phyloP scores from a whole-genome alignment of 2,329 filamentous ascomycete genomes.

The Diaporthe capsici region DNA sequence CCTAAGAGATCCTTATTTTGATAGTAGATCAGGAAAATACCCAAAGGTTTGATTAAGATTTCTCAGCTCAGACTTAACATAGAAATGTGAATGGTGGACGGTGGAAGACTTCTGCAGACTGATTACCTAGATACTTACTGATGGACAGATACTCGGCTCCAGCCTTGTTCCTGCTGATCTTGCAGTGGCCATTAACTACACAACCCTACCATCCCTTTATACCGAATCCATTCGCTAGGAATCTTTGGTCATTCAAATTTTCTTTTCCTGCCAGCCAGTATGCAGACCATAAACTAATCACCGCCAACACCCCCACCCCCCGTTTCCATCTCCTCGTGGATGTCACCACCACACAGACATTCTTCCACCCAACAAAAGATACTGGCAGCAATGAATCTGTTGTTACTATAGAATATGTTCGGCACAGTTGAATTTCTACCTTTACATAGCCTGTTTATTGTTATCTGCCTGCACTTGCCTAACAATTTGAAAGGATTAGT shows the following conservation, averaged over 20 bases:
- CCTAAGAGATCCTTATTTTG: neutral
- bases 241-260: neutral
- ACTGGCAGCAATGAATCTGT: too few species aligned
- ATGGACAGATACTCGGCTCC: too few species aligned
- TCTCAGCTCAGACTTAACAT: neutral
- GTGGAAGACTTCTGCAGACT: neutral
- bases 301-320: too few species aligned
- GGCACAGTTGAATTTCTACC: too few species aligned
- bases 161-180: too few species aligned
- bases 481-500: too few species aligned
- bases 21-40: neutral
- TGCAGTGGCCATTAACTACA: neutral
- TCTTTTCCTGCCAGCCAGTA: neutral
- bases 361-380: too few species aligned
- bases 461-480: too few species aligned
- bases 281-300: neutral
- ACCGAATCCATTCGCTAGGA: neutral
- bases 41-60: neutral
- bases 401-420: too few species aligned
- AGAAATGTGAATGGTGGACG: neutral
- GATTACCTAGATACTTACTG: neutral
- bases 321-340: too few species aligned
- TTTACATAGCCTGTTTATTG: too few species aligned
- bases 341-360: too few species aligned
- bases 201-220: neutral